phyloP scores from a whole-genome alignment of 2,329 filamentous ascomycete species.

The Fusarium austroafricanum region DNA sequence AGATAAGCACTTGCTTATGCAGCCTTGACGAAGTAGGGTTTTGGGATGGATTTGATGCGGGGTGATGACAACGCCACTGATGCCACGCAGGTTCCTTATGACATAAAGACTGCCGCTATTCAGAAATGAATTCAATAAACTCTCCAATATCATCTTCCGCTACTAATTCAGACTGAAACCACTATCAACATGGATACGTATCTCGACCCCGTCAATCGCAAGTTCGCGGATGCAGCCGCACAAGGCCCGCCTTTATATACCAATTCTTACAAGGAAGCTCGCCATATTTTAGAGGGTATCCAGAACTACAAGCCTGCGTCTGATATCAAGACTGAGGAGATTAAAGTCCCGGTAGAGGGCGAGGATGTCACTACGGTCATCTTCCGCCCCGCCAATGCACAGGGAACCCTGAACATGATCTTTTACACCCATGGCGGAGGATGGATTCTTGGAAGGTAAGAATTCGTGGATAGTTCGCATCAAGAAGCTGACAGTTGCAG shows the following conservation, averaged over 20 bases:
- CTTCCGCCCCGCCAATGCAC: conserved; percentile 1
- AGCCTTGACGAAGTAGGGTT: neutral
- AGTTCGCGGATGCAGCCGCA: conserved; percentile 15
- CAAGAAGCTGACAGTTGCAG: conserved; percentile 2
- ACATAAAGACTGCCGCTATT: neutral
- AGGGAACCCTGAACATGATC: conserved; percentile 25
- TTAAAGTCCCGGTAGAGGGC: conserved; percentile 8
- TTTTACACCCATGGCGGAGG: conserved; percentile 31
- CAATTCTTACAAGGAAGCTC: conserved; percentile 25
- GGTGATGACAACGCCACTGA: neutral
- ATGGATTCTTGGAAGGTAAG: conserved; percentile 34
- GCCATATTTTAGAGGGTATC: conserved; percentile 20
- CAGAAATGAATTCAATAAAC: rapidly evolving
- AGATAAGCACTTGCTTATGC: conserved; percentile 21
- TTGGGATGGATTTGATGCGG: neutral
- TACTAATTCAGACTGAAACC: rapidly evolving
- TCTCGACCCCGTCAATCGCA: conserved; percentile 18
- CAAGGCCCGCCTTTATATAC: conserved; percentile 22
- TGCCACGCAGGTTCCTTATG: too few species aligned
- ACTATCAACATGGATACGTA: conserved; percentile 4
- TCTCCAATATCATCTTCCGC: rapidly evolving
- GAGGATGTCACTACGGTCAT: conserved; percentile 1
- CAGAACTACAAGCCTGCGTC: conserved; percentile 15
- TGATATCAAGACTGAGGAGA: conserved; percentile 4
- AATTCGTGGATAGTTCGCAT: too few species aligned